These are phyloP conservation scores for Salmacisia buchloeana DNA, from an alignment of 1,284 basidiomycete species.

Conservation along the genomic window DNA sequence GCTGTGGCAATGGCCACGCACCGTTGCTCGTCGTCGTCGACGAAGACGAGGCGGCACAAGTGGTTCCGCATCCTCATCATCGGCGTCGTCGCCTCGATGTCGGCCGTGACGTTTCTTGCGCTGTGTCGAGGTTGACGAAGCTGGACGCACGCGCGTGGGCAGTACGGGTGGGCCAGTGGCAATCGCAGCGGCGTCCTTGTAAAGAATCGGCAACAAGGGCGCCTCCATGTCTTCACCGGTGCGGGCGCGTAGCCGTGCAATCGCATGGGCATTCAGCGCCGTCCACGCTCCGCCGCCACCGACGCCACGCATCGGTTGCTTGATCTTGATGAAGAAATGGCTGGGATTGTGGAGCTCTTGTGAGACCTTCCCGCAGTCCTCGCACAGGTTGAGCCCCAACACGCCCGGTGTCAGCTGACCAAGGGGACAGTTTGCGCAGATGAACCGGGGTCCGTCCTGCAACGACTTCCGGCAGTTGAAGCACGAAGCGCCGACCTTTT, in stretches of 20 bases:
- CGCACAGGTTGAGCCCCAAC: conserved; percentile 17
- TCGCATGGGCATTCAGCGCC: conserved; percentile 10
- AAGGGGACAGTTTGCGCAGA: conserved; percentile 21
- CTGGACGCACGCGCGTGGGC: not conserved
- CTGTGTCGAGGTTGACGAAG: not conserved
- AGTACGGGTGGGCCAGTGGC: not conserved
- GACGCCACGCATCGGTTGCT: not conserved
- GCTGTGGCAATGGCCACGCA: not conserved
- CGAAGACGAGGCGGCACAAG: not conserved
- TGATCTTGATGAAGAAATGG: conserved; percentile 24
- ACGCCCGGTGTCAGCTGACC: not conserved
- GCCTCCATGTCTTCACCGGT: conserved; percentile 10
- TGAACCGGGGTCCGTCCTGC: conserved; percentile 8
- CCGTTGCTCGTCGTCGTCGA: not conserved
- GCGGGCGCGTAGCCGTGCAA: not conserved
- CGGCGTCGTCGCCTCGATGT: not conserved
- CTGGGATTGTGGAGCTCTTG: conserved; percentile 18
- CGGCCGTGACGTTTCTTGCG: not conserved
- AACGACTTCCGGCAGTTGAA: conserved; percentile 2
- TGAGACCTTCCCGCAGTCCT: conserved; percentile 13
- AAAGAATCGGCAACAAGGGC: conserved; percentile 9
- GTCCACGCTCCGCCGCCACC: conserved; percentile 8
- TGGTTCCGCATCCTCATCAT: not conserved
- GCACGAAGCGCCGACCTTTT: not conserved
- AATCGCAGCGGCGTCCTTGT: conserved; percentile 7